Evolutionary conservation across 805 yeast species (phyloP), one percentile per base, ranked within the genome.

Genomic region (Yarrowia alimentaria): DNA sequence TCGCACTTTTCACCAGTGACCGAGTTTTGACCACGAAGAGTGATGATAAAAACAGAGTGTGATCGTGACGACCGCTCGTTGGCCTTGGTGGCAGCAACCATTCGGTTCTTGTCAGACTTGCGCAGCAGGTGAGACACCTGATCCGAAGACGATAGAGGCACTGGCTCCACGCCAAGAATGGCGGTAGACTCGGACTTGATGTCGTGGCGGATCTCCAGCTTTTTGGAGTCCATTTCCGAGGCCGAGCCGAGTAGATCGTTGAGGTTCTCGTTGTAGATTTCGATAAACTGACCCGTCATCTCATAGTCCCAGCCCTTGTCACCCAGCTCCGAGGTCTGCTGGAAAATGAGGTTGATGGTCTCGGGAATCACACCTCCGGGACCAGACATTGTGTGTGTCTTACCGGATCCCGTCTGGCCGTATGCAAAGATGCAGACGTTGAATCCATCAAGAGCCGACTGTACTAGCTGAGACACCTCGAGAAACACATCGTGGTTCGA

Each of bases 391-490:
- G 99, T 93, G 64, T 68, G 82, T 2, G 98, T 91, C 63, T 91
- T 91, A 3, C 99, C 99, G 0, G 97, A 83, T 0, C 93, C 96
- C 0, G 99, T 93, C 66, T 91, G 99, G 1, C 99, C 99, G 64
- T 93, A 91, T 0, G 98, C 95, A 69, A 91, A 88, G 1, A 93
- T 86, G 65, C 97, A 89, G 3, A 89, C 96, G 58, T 88, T 88
- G 61, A 74, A 81, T 0, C 99, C 99, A 66, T 91, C 95, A 11
- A 90, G 64, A 0, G 94, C 80, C 69, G 77, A 87, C 64, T 88
- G 96, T 1, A 91, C 80, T 17, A 91, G 67, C 64, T 89, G 95
- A 2, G 93, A 81, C 1, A 91, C 77, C 60, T 91, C 99, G 22
- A 79, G 83, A 65, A 89, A 93, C 0, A 93, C 76, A 19, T 78